phyloP scores from a whole-genome alignment of 1,284 basidiomycete species.

The Gastroboletus turbinatus region DNA sequence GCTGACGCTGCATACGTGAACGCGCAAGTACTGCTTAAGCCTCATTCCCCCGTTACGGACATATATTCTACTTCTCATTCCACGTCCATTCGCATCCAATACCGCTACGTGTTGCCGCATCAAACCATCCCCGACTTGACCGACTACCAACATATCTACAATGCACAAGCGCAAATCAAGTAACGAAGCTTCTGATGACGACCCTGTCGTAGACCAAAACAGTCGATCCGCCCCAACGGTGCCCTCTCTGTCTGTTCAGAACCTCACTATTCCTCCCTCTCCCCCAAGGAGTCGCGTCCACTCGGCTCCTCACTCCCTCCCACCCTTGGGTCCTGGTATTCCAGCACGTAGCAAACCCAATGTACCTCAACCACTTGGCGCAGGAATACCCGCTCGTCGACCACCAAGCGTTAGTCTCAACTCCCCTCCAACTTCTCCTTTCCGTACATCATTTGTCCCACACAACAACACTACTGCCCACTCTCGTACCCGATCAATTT shows the following conservation, averaged over 20 bases:
- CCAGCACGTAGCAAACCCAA: constrained; percentile 21
- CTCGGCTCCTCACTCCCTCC: constrained; percentile 37
- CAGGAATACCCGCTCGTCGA: constrained; percentile 40
- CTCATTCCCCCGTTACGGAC: constrained; percentile 1
- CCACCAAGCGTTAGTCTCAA: constrained; percentile 31
- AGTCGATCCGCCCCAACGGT: not conserved
- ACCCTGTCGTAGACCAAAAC: not conserved
- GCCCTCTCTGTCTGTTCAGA: constrained; percentile 7
- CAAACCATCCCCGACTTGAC: not conserved
- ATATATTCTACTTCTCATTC: not conserved
- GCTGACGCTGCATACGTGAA: not conserved
- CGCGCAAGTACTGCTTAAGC: not conserved
- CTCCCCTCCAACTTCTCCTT: constrained; percentile 43
- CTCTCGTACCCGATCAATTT: constrained; percentile 54
- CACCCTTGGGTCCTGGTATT: constrained; percentile 21
- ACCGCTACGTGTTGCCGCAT: constrained; percentile 7
- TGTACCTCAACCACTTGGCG: constrained; percentile 36
- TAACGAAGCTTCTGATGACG: constrained; percentile 24
- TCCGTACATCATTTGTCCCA: constrained; percentile 49
- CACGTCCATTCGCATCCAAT: not conserved
- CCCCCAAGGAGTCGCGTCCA: constrained; percentile 37
- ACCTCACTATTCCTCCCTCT: constrained; percentile 19
- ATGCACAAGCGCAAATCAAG: constrained; percentile 40
- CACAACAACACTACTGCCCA: constrained; percentile 38
- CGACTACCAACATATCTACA: constrained; percentile 4